Base-by-base conservation (phyloP, 495 filamentous ascomycete species). In the Podospora fimiseda region DNA sequence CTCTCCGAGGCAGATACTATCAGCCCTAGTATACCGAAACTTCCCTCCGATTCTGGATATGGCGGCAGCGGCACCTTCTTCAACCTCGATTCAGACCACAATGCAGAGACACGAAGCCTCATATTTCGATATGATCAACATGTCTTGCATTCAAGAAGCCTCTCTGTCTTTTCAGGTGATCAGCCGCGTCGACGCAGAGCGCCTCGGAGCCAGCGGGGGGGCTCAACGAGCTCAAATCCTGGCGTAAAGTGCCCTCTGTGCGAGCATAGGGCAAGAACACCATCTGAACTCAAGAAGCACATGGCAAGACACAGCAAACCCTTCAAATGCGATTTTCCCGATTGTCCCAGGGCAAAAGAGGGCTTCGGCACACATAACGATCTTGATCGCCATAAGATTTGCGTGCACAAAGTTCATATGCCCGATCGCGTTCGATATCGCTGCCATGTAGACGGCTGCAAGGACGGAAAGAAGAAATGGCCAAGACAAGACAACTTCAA, bases 401-500 rank as follows among this genome's bases (percentile, higher is more conserved):
- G 82, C 45, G 80, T 87, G 13, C 88, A 93, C 63, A 58, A 77
- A 13, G 72, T 87, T 15, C 84, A 88, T 60, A 55, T 73, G 13
- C 72, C 68, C 9, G 67, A 70, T 40, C 77, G 76, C 27, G 80
- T 83, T 58, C 78, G 76, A 15, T 96, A 81, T 55, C 77, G 78
- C 55, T 96, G 90, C 61, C 71, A 73, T 50, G 75, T 85, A 5
- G 75, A 68, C 42, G 64, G 71, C 46, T 95, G 91, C 59, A 74
- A 74, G 22, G 81, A 77, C 18, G 83, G 80, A 48, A 71, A 77
- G 15, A 96, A 96, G 70, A 73, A 77, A 40, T 96, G 92, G 88
- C 90, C 88, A 9, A 81, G 93, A 7, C 67, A 86, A 47, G 93
- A 98, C 66, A 98, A 98, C 58, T 98, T 96, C 68, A 84, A 83